Conservation (phyloP, 2,329 filamentous ascomycete species). For the Colletotrichum somersetense region DNA sequence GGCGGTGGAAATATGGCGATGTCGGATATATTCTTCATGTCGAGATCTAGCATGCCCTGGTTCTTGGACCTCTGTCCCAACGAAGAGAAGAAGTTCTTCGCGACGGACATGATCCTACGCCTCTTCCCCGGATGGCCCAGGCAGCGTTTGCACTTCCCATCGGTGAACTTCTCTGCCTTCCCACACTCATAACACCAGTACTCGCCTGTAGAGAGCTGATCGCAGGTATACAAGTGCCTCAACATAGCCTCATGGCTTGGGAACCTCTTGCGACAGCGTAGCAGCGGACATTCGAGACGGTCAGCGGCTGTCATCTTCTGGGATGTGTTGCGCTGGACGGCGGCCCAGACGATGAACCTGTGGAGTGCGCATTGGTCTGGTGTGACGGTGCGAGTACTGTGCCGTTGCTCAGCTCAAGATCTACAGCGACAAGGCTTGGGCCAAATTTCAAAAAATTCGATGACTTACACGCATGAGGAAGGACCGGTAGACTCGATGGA, state of each 20-base stretch:
- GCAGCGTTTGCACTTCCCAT: constrained; percentile 64
- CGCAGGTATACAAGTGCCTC: constrained; percentile 63
- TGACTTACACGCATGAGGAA: constrained; percentile 52
- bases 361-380: constrained; percentile 65
- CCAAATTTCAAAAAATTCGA: constrained; percentile 10
- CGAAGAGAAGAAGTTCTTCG: constrained; percentile 66
- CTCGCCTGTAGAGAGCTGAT: constrained; percentile 62
- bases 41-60: constrained; percentile 47
- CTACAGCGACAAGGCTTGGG: constrained; percentile 4
- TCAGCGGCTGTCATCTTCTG: constrained; percentile 61
- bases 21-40: constrained; percentile 51
- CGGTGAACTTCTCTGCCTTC: constrained; percentile 65
- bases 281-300: constrained; percentile 64
- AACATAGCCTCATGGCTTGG: constrained; percentile 67
- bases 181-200: constrained; percentile 70
- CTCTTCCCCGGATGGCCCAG: constrained; percentile 64
- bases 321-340: constrained; percentile 66
- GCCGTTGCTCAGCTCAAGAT: constrained; percentile 13
- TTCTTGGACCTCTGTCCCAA: constrained; percentile 63
- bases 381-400: constrained; percentile 59
- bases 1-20: constrained; percentile 54
- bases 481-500: constrained; percentile 44
- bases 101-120: constrained; percentile 64
- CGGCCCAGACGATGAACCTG: constrained; percentile 69
- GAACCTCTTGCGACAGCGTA: constrained; percentile 64